Conservation (phyloP, 2,329 filamentous ascomycete genomes). For the Aspergillus sergii region DNA sequence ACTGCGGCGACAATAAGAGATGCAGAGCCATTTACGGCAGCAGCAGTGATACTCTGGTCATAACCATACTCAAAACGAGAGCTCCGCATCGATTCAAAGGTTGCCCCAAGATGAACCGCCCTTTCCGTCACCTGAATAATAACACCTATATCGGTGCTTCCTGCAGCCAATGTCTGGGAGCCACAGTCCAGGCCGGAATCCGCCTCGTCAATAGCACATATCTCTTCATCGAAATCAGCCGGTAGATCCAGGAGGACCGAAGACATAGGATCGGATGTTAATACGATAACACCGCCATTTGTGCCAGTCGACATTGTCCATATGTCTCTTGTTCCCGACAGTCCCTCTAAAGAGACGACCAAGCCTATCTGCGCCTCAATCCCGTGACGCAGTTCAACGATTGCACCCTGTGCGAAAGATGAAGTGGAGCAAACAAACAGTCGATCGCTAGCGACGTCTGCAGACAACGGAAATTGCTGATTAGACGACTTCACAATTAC, state of each 20-base stretch:
- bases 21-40: conserved; percentile 32
- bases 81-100: conserved; percentile 23
- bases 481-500: conserved; percentile 32
- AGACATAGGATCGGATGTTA: conserved; percentile 47
- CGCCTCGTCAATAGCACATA: conserved; percentile 42
- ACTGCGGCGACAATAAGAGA: conserved; percentile 34
- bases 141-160: conserved; percentile 35
- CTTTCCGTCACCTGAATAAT: conserved; percentile 48
- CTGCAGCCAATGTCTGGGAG: conserved; percentile 48
- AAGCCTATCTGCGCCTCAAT: conserved; percentile 67
- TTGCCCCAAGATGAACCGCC: conserved; percentile 36
- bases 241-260: conserved; percentile 43
- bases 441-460: conserved; percentile 51
- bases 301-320: conserved; percentile 45
- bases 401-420: conserved; percentile 58
- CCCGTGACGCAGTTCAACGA: conserved; percentile 71
- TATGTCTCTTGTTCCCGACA: conserved; percentile 44
- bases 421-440: conserved; percentile 70
- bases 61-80: conserved; percentile 25
- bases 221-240: conserved; percentile 39
- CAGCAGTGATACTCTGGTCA: conserved; percentile 30
- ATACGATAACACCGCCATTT: conserved; percentile 38
- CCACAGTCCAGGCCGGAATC: conserved; percentile 44
- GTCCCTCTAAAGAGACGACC: conserved; percentile 43
- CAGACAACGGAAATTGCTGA: conserved; percentile 17